These are phyloP conservation scores for Amesomyces nigricolor DNA, from an alignment of 2,329 filamentous ascomycete species.

Conservation along the genomic window DNA sequence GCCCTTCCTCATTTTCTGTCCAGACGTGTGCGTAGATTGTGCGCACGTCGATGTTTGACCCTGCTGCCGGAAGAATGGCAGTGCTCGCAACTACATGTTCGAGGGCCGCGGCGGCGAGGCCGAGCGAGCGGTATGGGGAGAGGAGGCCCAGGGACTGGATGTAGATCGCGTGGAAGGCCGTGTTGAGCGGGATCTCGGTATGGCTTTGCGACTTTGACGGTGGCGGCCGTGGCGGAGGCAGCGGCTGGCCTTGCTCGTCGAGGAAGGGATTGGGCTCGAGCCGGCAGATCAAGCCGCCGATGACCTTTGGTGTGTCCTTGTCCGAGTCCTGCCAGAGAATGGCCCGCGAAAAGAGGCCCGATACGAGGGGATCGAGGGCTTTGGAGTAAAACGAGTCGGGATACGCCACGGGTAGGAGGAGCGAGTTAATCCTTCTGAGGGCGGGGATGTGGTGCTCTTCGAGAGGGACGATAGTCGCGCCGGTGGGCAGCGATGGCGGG, in stretches of 20 bases:
- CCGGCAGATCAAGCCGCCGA: conserved; percentile 59
- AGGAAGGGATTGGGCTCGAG: conserved; percentile 45
- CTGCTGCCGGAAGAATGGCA: conserved; percentile 29
- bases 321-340: conserved; percentile 49
- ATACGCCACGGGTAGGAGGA: conserved; percentile 60
- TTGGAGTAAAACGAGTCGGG: conserved; percentile 58
- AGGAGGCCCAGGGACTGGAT: conserved; percentile 60
- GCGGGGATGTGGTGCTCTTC: conserved; percentile 48
- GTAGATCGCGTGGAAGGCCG: conserved; percentile 48
- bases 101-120: conserved; percentile 53
- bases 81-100: conserved; percentile 45
- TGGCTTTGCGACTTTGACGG: conserved; percentile 3
- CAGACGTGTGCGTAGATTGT: conserved; percentile 61
- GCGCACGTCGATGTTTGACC: conserved; percentile 35
- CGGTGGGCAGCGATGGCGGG: conserved; percentile 37
- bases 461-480: conserved; percentile 50
- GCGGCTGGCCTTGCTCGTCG: conserved; percentile 18
- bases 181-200: conserved; percentile 7
- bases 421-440: conserved; percentile 58
- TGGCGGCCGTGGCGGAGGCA: background rate
- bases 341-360: conserved; percentile 53
- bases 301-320: conserved; percentile 41
- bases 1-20: conserved; percentile 58
- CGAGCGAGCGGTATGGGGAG: conserved; percentile 56
- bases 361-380: conserved; percentile 44